Evolutionary conservation across 768 basidiomycete genomes (phyloP).

Genomic region (Suillus discolor): DNA sequence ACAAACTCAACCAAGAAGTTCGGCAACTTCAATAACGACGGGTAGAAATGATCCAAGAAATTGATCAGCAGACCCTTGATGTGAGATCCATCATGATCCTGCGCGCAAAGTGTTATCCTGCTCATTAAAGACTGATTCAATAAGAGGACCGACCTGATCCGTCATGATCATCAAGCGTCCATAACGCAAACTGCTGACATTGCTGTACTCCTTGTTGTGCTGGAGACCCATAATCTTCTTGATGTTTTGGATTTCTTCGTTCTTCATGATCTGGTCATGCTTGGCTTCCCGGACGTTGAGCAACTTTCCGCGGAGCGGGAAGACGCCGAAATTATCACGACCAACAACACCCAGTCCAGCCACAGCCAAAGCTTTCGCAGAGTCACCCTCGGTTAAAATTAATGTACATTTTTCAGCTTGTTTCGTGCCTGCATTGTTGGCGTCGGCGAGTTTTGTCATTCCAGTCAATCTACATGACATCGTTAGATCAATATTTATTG

Average conservation of each 20-base stretch:
- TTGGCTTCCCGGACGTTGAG: slow-evolving; percentile 96
- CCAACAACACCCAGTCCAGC: slow-evolving; percentile 95
- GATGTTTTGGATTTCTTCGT: slow-evolving; percentile 95
- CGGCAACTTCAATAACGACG: slow-evolving; percentile 87
- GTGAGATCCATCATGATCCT: slow-evolving; percentile 99
- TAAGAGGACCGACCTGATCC: slow-evolving; percentile 74
- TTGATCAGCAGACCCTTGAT: slow-evolving; percentile 99
- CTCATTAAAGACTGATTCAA: background rate
- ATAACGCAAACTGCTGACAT: slow-evolving; percentile 73
- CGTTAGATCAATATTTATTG: slow-evolving; percentile 10
- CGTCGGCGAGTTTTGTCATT: slow-evolving; percentile 91
- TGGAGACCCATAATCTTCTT: slow-evolving; percentile 98
- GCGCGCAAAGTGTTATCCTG: slow-evolving; percentile 8
- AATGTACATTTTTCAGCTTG: slow-evolving; percentile 84
- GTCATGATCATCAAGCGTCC: slow-evolving; percentile 99
- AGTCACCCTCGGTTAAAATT: slow-evolving; percentile 98
- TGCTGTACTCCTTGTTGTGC: slow-evolving; percentile 87
- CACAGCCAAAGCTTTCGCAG: slow-evolving; percentile 94
- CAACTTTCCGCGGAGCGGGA: slow-evolving; percentile 95
- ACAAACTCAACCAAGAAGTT: slow-evolving; percentile 98
- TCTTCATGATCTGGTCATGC: slow-evolving; percentile 97
- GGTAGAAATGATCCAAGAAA: slow-evolving; percentile 96
- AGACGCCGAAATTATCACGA: slow-evolving; percentile 96
- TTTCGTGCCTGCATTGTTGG: slow-evolving; percentile 93
- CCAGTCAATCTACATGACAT: slow-evolving; percentile 70